These are phyloP conservation scores for Leishmania tarentolae DNA, from an alignment of 208 protist species.

Conservation along the genomic window DNA sequence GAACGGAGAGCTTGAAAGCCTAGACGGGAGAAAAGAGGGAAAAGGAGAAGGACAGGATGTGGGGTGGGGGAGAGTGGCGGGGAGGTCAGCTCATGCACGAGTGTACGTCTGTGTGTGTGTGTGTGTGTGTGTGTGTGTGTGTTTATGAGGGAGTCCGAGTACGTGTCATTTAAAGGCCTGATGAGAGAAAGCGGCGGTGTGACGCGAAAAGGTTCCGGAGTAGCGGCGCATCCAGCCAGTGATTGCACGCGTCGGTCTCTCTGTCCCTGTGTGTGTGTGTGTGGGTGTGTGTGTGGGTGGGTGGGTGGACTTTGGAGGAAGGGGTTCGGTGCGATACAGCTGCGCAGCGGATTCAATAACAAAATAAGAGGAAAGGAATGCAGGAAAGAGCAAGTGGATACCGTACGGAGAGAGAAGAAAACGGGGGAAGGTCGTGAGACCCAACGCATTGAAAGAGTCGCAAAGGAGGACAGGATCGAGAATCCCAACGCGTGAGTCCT, in stretches of 20 bases:
- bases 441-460: not conserved
- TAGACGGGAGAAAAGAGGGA: not conserved
- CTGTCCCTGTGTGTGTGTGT: not conserved
- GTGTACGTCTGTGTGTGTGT: not conserved
- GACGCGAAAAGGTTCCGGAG: not conserved
- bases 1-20: too few relatives aligned
- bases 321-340: not conserved
- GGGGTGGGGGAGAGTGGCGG: too few relatives aligned
- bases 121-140: not conserved
- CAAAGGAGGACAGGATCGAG: not conserved
- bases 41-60: not conserved
- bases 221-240: not conserved
- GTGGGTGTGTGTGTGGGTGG: not conserved
- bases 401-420: not conserved
- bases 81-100: not conserved
- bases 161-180: slow-evolving; percentile 7
- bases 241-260: not conserved
- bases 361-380: not conserved
- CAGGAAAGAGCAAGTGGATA: not conserved
- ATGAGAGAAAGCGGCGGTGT: slow-evolving; percentile 15
- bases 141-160: not conserved
- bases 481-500: not conserved
- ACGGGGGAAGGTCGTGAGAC: not conserved
- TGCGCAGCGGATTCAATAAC: not conserved
- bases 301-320: not conserved